phyloP scores from a whole-genome alignment of 2,329 filamentous ascomycete species.

The Penicillium corylophilum region DNA sequence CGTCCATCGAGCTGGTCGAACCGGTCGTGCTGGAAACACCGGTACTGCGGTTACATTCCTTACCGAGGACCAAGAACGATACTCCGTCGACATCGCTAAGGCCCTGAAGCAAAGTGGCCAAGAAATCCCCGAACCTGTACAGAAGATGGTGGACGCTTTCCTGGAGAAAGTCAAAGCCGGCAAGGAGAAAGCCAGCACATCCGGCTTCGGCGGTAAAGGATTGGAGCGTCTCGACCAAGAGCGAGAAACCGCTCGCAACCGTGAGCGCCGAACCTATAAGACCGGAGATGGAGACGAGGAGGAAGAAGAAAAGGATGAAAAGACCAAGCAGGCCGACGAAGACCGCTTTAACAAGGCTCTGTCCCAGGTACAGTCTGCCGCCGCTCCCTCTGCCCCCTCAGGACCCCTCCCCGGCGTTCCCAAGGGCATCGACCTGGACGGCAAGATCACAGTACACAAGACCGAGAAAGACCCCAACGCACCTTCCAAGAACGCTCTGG shows the following conservation, averaged over 20 bases:
- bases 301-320: conserved; percentile 66
- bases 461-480: conserved; percentile 58
- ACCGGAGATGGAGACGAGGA: conserved; percentile 81
- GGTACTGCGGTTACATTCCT: conserved; percentile 94
- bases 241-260: conserved; percentile 79
- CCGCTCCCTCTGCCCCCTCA: conserved; percentile 42
- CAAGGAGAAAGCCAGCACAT: conserved; percentile 78
- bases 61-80: conserved; percentile 87
- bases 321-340: conserved; percentile 62
- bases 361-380: conserved; percentile 62
- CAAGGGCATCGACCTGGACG: conserved; percentile 61
- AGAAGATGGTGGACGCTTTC: conserved; percentile 65
- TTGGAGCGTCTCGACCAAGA: conserved; percentile 89
- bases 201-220: conserved; percentile 92
- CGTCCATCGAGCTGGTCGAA: conserved; percentile 89
- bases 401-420: conserved; percentile 46
- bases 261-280: conserved; percentile 86
- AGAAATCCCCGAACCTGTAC: conserved; percentile 68
- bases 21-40: conserved; percentile 89
- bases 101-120: conserved; percentile 91
- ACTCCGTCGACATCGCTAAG: conserved; percentile 82
- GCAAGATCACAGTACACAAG: conserved; percentile 71
- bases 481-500: conserved; percentile 64
- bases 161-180: conserved; percentile 88
- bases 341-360: conserved; percentile 60